Evolutionary conservation across 2,329 filamentous ascomycete species (phyloP), one percentile per base, ranked within the genome.

Genomic region (Alternaria viburni): DNA sequence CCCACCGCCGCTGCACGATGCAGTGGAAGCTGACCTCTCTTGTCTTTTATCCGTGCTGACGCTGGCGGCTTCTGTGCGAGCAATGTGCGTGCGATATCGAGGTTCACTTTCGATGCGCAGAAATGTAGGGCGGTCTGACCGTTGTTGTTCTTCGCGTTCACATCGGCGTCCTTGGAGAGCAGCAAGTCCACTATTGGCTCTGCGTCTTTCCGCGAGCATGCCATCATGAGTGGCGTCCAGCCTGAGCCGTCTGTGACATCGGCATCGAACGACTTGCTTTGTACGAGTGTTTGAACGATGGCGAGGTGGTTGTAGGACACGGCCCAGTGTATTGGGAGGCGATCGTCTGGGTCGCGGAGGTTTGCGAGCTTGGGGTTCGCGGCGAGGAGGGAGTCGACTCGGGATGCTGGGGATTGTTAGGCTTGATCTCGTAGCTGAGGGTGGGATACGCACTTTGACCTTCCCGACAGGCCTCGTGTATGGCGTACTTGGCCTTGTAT

Each of bases 241-340:
- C 92, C 92, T 50, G 88, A 89, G 59, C 87, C 90, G 75, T 96
- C 93, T 86, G 91, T 88, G 17, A 90, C 90, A 79, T 98, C 94
- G 0, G 92, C 87, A 76, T 98, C 93, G 75, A 97, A 97, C 62
- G 85, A 85, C 72, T 90, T 90, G 65, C 85, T 84, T 59, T 91
- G 86, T 3, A 91, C 86, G 5, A 98, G 84, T 19, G 95, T 78
- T 54, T 91, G 85, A 17, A 92, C 89, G 62, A 97, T 93, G 23
- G 90, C 87, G 7, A 90, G 81, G 69, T 89, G 90, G 77, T 96
- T 96, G 79, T 92, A 91, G 21, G 94, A 96, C 2, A 89, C 88
- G 0, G 96, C 95, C 96, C 96, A 99, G 84, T 99, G 96, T 61
- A 98, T 89, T 3, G 96, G 90, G 41, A 97, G 87, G 47, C 96